phyloP scores from a whole-genome alignment of 306 rosid species.

The Quercus variabilis region DNA sequence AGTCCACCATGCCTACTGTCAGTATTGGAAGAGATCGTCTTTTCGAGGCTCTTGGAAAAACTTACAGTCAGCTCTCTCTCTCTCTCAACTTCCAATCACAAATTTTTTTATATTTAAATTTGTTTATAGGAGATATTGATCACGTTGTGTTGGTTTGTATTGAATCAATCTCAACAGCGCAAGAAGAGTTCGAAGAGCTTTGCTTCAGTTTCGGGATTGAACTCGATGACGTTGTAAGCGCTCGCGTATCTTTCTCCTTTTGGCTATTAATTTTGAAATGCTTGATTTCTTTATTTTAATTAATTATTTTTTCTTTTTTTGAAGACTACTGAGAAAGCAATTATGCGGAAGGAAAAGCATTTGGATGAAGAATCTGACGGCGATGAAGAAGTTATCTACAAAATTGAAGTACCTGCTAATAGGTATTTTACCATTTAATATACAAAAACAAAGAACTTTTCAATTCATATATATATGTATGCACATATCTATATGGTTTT shows the following conservation, averaged over 20 bases:
- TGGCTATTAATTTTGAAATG: background rate
- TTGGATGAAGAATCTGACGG: slow-evolving; percentile 51
- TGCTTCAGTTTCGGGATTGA: slow-evolving; percentile 92
- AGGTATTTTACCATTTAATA: slow-evolving; percentile 34
- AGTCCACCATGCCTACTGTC: slow-evolving; percentile 72
- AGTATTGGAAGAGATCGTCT: slow-evolving; percentile 90
- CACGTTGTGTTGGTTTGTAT: background rate
- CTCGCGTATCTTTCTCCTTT: background rate
- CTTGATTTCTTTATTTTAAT: background rate
- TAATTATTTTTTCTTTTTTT: background rate
- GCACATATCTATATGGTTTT: background rate
- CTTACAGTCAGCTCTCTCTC: slow-evolving; percentile 60
- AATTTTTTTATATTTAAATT: background rate
- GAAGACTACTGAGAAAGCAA: slow-evolving; percentile 93
- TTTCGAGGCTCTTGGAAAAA: slow-evolving; percentile 59
- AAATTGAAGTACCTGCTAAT: slow-evolving; percentile 89
- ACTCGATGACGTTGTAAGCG: slow-evolving; percentile 85
- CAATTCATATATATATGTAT: too few relatives aligned
- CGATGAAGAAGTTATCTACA: slow-evolving; percentile 60
- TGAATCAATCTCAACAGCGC: slow-evolving; percentile 41
- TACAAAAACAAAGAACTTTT: background rate
- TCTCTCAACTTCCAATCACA: background rate
- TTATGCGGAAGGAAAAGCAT: slow-evolving; percentile 80
- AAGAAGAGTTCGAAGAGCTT: slow-evolving; percentile 82
- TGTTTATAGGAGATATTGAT: background rate